Percentiles rank a stretch among this genome's conserved stretches.
phyloP scores from a whole-genome alignment of 768 basidiomycete species.

The Boletellus sp. region DNA sequence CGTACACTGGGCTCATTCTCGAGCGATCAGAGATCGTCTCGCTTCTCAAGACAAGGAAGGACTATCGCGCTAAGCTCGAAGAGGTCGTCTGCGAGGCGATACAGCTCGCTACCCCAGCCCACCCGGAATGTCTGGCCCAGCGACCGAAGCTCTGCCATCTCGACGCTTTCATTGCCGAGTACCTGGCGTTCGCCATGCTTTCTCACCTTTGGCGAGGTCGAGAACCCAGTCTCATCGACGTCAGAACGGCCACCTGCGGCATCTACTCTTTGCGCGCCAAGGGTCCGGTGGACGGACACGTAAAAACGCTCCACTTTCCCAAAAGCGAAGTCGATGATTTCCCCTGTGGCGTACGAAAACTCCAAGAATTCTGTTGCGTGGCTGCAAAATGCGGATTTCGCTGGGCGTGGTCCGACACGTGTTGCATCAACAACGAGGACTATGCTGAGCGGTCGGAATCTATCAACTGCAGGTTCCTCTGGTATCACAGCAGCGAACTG shows the following conservation, averaged over 20 bases:
- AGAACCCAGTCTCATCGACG: slow-evolving; percentile 17
- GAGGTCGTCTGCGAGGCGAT: slow-evolving; percentile 4
- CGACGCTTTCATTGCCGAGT: slow-evolving; percentile 13
- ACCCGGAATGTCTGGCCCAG: background rate
- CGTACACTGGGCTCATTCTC: slow-evolving; percentile 24
- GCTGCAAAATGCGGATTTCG: slow-evolving; percentile 29
- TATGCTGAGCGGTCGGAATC: slow-evolving; percentile 26
- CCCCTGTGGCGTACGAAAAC: slow-evolving; percentile 14
- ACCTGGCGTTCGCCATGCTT: slow-evolving; percentile 26
- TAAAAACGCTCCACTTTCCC: background rate
- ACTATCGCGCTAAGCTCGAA: slow-evolving; percentile 6
- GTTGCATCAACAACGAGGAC: slow-evolving; percentile 25
- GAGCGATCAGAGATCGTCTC: slow-evolving; percentile 13
- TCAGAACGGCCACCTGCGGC: slow-evolving; percentile 9
- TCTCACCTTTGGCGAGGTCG: slow-evolving; percentile 24
- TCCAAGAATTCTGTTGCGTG: slow-evolving; percentile 29
- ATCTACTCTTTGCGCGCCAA: slow-evolving; percentile 16
- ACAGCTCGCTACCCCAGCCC: background rate
- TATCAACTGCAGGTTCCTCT: slow-evolving; percentile 29
- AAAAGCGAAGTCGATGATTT: background rate
- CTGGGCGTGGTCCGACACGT: slow-evolving; percentile 32
- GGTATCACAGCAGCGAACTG: slow-evolving; percentile 25
- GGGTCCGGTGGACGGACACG: background rate
- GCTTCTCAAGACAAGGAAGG: slow-evolving; percentile 14
- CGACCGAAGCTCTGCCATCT: slow-evolving; percentile 5